These are phyloP conservation scores for Plasmodium gonderi DNA, from an alignment of 169 alveolate genomes.

Conservation along the genomic window DNA sequence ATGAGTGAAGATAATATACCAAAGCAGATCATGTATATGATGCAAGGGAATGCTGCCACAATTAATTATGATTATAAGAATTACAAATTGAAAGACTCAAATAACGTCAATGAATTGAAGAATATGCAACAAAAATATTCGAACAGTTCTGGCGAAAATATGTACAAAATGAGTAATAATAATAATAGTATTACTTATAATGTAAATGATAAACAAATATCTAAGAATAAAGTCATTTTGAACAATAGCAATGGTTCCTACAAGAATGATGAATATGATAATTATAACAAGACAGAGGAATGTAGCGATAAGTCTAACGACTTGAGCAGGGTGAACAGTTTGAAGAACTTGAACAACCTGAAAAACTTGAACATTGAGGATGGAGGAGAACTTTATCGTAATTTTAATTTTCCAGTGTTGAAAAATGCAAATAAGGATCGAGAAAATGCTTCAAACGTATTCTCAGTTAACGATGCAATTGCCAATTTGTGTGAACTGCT, in stretches of 20 bases:
- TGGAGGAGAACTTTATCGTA: neutral
- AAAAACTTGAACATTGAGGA: neutral
- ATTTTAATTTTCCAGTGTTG: neutral
- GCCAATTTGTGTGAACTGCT: neutral
- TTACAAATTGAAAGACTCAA: neutral
- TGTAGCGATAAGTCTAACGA: neutral
- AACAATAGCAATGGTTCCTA: neutral
- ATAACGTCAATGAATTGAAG: neutral
- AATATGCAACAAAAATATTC: neutral
- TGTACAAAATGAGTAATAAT: neutral
- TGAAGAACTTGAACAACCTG: neutral
- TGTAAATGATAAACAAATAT: neutral
- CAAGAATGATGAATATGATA: neutral
- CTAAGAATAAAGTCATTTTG: neutral
- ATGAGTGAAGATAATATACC: neutral
- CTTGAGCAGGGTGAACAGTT: neutral
- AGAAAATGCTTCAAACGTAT: neutral
- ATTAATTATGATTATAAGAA: constrained; percentile 1
- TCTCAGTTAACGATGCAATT: neutral
- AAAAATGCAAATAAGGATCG: neutral
- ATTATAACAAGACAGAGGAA: neutral
- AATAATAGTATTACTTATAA: neutral
- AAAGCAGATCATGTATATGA: neutral
- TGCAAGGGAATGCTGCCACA: neutral
- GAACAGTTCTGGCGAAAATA: neutral